These are phyloP conservation scores for Tolypocladium endophyticum DNA, from an alignment of 2,329 filamentous ascomycete species.

Conservation along the genomic window DNA sequence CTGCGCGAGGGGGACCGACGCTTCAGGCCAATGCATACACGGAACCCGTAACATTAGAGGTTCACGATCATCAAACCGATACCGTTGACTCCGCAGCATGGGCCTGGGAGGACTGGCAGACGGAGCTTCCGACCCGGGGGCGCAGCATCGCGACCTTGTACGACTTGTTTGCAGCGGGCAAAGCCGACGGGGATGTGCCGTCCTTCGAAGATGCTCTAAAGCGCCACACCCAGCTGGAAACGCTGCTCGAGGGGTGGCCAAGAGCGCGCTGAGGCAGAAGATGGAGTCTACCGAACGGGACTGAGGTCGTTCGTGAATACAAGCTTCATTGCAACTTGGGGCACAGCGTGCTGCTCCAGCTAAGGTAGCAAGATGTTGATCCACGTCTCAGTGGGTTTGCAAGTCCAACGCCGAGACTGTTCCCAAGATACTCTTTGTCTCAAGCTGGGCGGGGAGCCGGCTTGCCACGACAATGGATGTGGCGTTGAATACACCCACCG, in stretches of 20 bases:
- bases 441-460: neutral
- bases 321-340: too few relatives aligned
- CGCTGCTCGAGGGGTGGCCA: slow-evolving; percentile 11
- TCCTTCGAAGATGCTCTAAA: slow-evolving; percentile 30
- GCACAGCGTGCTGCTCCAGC: too few relatives aligned
- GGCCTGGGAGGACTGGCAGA: slow-evolving; percentile 35
- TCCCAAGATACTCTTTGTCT: neutral
- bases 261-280: neutral
- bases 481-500: neutral
- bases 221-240: slow-evolving; percentile 37
- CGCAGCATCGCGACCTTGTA: slow-evolving; percentile 45
- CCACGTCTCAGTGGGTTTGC: too few relatives aligned
- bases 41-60: slow-evolving; percentile 31
- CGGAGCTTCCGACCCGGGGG: slow-evolving; percentile 29
- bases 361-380: too few relatives aligned
- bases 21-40: slow-evolving; percentile 23
- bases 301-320: too few relatives aligned
- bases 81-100: slow-evolving; percentile 30
- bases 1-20: slow-evolving; percentile 13
- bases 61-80: slow-evolving; percentile 38
- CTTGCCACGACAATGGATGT: neutral
- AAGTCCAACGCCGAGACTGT: too few relatives aligned
- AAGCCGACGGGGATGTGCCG: slow-evolving; percentile 13
- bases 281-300: neutral
- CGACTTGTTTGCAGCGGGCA: slow-evolving; percentile 36